Percentiles rank a stretch among this genome's conserved stretches.
Conservation (phyloP, 2,329 filamentous ascomycete genomes). For the Erysiphe neolycopersici region DNA sequence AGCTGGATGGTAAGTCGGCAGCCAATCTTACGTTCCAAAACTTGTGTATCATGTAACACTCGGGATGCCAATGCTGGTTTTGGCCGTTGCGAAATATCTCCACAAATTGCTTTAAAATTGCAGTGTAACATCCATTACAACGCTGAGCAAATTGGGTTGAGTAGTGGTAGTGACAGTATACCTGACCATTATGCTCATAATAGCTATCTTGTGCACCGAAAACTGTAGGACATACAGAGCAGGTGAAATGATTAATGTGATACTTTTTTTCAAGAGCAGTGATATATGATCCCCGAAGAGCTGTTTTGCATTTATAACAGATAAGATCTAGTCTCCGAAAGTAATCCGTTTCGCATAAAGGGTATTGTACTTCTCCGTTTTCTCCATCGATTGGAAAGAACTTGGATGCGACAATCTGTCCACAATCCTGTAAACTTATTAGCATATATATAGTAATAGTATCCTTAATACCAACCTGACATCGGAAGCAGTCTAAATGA, state of each 20-base stretch:
- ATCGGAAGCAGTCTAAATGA: constrained; percentile 95
- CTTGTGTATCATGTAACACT: constrained; percentile 99
- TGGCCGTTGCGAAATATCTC: constrained; percentile 95
- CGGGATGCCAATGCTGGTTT: constrained; percentile 97
- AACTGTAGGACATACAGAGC: constrained; percentile 87
- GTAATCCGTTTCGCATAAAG: constrained; percentile 93
- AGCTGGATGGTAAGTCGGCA: constrained; percentile 14
- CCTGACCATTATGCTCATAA: constrained; percentile 88
- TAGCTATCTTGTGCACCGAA: constrained; percentile 97
- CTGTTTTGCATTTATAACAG: constrained; percentile 77
- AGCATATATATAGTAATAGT: background rate
- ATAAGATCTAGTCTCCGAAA: constrained; percentile 77
- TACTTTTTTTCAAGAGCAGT: constrained; percentile 95
- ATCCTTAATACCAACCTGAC: constrained; percentile 32
- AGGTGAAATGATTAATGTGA: constrained; percentile 97
- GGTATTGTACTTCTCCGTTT: constrained; percentile 63
- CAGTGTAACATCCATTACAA: constrained; percentile 89
- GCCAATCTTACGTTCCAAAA: constrained; percentile 89
- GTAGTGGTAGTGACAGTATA: constrained; percentile 98
- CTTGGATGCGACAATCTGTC: constrained; percentile 89
- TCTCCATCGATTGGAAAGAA: constrained; percentile 95
- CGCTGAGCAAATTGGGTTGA: constrained; percentile 90
- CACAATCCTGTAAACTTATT: constrained; percentile 45
- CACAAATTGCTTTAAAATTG: constrained; percentile 95
- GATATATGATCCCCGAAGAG: constrained; percentile 88